Conservation (phyloP, 1,284 basidiomycete species). For the Ganoderma meredithae region DNA sequence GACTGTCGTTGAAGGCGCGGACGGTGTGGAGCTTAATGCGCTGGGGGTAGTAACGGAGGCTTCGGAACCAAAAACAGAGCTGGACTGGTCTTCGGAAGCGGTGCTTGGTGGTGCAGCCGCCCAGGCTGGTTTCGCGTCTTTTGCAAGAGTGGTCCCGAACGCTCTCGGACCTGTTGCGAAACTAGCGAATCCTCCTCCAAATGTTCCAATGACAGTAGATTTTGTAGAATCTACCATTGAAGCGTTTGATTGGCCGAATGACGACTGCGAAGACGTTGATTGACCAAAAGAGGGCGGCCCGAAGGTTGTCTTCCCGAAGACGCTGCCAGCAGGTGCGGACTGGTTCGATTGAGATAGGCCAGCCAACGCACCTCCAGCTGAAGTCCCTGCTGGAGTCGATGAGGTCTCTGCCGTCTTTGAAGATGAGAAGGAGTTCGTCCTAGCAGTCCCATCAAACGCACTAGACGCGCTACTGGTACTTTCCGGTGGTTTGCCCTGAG, state of each 20-base stretch:
- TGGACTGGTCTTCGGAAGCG: constrained; percentile 16
- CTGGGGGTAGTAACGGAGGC: background rate
- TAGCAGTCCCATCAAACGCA: background rate
- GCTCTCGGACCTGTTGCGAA: constrained; percentile 38
- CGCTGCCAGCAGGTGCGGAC: constrained; percentile 26
- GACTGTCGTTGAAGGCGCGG: background rate
- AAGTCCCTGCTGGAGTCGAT: background rate
- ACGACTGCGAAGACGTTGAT: constrained; percentile 33
- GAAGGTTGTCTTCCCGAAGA: constrained; percentile 47
- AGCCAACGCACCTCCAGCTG: constrained; percentile 20
- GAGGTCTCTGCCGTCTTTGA: constrained; percentile 16
- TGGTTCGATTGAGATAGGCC: constrained; percentile 28
- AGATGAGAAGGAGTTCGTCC: constrained; percentile 7
- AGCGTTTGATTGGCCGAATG: constrained; percentile 31
- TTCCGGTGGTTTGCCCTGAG: constrained; percentile 19
- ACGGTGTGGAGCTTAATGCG: constrained; percentile 8
- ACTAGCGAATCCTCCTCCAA: constrained; percentile 33
- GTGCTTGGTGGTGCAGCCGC: constrained; percentile 19
- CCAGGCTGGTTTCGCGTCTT: constrained; percentile 38
- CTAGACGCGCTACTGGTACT: background rate
- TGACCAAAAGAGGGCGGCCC: constrained; percentile 42
- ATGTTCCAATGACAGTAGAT: constrained; percentile 16
- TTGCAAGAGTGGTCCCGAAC: constrained; percentile 35
- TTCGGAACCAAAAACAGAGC: constrained; percentile 24
- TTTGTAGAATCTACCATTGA: constrained; percentile 17